Evolutionary conservation across 768 basidiomycete genomes (phyloP).

Genomic region (Trametes cubensis): DNA sequence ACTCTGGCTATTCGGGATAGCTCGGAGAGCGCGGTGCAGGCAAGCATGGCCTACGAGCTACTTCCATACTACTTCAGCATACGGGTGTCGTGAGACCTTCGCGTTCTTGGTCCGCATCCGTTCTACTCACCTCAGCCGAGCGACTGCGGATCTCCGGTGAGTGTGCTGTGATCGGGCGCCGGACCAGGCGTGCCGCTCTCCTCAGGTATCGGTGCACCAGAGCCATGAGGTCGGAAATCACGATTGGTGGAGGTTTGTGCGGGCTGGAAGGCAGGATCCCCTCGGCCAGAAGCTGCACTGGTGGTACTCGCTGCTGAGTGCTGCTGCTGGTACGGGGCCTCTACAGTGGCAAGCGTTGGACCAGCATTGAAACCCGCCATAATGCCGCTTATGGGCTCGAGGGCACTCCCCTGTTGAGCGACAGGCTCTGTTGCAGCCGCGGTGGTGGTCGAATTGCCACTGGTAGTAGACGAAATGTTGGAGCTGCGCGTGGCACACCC

Average conservation of each 20-base stretch:
- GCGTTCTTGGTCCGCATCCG: not conserved
- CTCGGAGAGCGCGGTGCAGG: too few species aligned
- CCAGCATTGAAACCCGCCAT: slow-evolving; percentile 14
- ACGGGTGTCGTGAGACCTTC: not conserved
- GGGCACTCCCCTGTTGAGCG: slow-evolving; percentile 9
- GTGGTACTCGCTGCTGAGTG: not conserved
- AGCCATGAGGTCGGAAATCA: slow-evolving; percentile 8
- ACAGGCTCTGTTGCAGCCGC: not conserved
- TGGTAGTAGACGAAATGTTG: not conserved
- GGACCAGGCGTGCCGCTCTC: slow-evolving; percentile 5
- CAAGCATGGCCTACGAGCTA: too few species aligned
- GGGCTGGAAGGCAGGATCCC: not conserved
- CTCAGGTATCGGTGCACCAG: not conserved
- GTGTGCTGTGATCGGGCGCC: slow-evolving; percentile 12
- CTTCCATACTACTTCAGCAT: too few species aligned
- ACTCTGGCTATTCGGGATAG: not conserved
- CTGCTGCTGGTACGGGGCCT: slow-evolving; percentile 9
- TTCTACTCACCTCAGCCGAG: slow-evolving; percentile 2
- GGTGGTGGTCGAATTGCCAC: not conserved
- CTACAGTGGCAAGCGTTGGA: slow-evolving; percentile 1
- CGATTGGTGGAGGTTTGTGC: slow-evolving; percentile 6
- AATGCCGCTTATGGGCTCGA: slow-evolving; percentile 1
- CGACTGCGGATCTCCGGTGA: slow-evolving; percentile 2
- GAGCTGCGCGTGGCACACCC: not conserved
- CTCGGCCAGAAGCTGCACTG: not conserved